Evolutionary conservation across 495 filamentous ascomycete species (phyloP), one percentile per base, ranked within the genome.

Genomic region (Xylaria scruposa): DNA sequence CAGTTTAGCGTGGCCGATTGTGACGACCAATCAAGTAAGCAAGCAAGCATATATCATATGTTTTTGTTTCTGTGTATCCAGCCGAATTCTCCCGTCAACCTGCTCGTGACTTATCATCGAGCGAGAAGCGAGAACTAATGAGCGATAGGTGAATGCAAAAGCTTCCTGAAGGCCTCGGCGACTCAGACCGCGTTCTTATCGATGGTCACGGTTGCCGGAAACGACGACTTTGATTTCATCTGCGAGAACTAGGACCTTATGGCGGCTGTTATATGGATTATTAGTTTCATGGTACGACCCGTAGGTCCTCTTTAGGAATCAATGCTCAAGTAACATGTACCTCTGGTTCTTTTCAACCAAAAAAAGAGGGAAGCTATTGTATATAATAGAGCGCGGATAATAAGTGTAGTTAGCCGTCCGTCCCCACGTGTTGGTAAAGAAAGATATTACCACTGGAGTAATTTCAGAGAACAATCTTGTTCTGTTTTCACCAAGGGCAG

Each of bases 141-240:
- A 15, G 59, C 19, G 13, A 42, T 54, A 84, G 82, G 72, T 33
- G 53, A 44, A 53, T 84, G 82, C 69, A 81, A 80, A 68, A 73
- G 67, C 31, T 54, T 67, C 2, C 74, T 68, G 17, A 54, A 29
- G 6, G 31, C 70, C 0, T 66, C 75, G 26, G 74, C 81, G 7
- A 74, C 76, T 4, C 63, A 72, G 17, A 77, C 68, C 24, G 60
- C 70, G 8, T 81, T 82, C 60, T 66, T 70, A 13, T 76, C 77
- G 40, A 61, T 33, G 44, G 69, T 65, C 24, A 71, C 69, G 33
- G 38, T 71, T 40, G 15, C 49, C 19, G 60, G 59, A 24, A 77
- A 77, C 53, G 78, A 72, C 40, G 72, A 82, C 13, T 82, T 82
- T 58, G 80, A 82, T 66, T 79, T 80, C 36, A 79, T 81, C 62